Evolutionary conservation across 2,329 filamentous ascomycete species (phyloP), one percentile per base, ranked within the genome.

Genomic region (Xylariomycetidae sp.): DNA sequence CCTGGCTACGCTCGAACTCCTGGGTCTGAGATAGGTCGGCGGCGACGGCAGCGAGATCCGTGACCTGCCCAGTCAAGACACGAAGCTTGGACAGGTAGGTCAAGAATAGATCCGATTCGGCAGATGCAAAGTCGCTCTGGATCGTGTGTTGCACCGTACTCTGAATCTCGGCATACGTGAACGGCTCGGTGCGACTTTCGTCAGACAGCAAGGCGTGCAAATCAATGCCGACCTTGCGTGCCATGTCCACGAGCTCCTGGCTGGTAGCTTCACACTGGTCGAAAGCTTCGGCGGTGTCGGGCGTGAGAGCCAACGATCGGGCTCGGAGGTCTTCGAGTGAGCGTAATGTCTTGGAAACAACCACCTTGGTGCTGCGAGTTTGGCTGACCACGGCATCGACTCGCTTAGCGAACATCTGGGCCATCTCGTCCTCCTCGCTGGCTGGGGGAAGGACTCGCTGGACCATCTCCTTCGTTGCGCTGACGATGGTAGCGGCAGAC

Each of bases 321-420:
- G 76, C 70, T 56, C 81, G 80, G 34, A 94, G 72, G 36, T 95
- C 88, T 39, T 86, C 77, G 10, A 95, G 64, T 13, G 84, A 78
- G 32, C 83, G 77, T 25, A 85, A 73, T 5, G 85, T 76, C 64
- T 94, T 94, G 35, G 80, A 76, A 29, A 84, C 77, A 30, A 90
- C 72, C 20, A 95, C 85, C 67, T 94, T 95, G 35, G 82, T 75
- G 53, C 84, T 88, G 39, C 89, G 76, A 6, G 84, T 85, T 50
- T 88, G 81, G 10, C 76, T 78, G 39, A 88, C 74, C 34, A 88
- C 74, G 12, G 70, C 58, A 39, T 94, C 87, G 1, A 82, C 67
- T 55, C 82, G 85, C 50, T 77, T 79, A 19, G 74, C 58, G 47
- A 94, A 82, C 47, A 82, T 72, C 40, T 79, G 65, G 9, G 72